phyloP scores from a whole-genome alignment of 1,284 basidiomycete species.

The Tilletia horrida region DNA sequence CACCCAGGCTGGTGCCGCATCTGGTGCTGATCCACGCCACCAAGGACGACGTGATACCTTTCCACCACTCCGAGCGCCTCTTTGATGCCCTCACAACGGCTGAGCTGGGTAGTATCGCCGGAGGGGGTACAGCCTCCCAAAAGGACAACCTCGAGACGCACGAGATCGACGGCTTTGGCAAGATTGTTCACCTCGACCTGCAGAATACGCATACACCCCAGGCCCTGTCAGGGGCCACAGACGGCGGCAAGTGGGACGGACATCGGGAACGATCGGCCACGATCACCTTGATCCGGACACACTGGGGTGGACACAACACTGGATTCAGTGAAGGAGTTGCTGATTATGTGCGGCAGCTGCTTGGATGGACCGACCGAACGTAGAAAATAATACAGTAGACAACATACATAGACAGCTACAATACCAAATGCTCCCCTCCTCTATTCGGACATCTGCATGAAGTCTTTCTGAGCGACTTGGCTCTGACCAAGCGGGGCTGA shows the following conservation, averaged over 20 bases:
- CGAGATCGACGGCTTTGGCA: constrained; percentile 18
- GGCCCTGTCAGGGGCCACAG: neutral
- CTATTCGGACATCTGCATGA: no score
- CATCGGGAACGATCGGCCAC: constrained; percentile 8
- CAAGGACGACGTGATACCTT: constrained; percentile 76
- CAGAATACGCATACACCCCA: constrained; percentile 6
- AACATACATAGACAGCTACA: no score
- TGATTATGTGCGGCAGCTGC: constrained; percentile 8
- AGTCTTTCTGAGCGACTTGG: no score
- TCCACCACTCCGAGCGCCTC: constrained; percentile 60
- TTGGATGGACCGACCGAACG: neutral
- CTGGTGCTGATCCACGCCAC: constrained; percentile 75
- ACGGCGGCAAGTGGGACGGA: constrained; percentile 5
- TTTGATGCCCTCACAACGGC: neutral
- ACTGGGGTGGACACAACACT: constrained; percentile 19
- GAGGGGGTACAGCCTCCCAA: no score
- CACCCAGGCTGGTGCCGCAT: constrained; percentile 64
- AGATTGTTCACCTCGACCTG: constrained; percentile 5
- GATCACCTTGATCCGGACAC: constrained; percentile 15
- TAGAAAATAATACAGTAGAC: no score
- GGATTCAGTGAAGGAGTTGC: constrained; percentile 16
- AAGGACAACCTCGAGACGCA: constrained; percentile 1
- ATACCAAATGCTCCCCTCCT: no score
- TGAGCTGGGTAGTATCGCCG: neutral
- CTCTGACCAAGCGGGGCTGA: no score